These are phyloP conservation scores for Boletus pseudopeckii DNA, from an alignment of 768 basidiomycete genomes.

Conservation along the genomic window DNA sequence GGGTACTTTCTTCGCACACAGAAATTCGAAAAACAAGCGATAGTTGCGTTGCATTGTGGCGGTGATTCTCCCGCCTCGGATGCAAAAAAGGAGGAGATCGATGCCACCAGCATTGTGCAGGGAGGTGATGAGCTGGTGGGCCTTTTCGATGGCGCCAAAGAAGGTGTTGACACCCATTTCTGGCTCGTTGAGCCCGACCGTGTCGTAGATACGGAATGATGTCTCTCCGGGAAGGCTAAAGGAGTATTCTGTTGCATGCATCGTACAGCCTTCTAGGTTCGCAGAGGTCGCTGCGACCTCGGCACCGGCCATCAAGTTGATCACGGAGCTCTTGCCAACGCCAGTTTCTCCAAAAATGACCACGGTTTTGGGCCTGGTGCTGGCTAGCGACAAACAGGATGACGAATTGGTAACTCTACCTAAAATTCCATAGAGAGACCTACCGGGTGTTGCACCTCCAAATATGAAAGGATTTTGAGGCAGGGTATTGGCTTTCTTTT, in stretches of 20 bases:
- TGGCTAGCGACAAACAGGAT: too few species aligned
- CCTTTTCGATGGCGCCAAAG: conserved; percentile 5
- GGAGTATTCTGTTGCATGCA: neutral
- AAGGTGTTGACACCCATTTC: neutral
- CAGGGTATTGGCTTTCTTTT: neutral
- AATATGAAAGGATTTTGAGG: neutral
- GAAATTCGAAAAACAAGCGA: conserved; percentile 7
- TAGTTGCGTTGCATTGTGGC: conserved; percentile 1
- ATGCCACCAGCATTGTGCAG: conserved; percentile 1
- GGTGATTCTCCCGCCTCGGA: conserved; percentile 1
- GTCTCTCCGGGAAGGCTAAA: neutral
- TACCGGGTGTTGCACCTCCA: neutral
- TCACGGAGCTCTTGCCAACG: conserved; percentile 5
- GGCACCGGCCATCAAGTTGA: conserved; percentile 2
- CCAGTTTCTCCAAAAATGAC: conserved; percentile 6
- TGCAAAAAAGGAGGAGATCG: conserved; percentile 8
- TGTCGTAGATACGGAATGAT: conserved; percentile 2
- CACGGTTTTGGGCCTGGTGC: neutral
- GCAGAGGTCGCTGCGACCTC: conserved; percentile 1
- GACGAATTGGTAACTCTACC: neutral
- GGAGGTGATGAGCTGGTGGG: neutral
- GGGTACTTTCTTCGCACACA: conserved; percentile 2
- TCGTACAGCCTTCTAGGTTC: neutral
- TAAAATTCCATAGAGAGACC: neutral
- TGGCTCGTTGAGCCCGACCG: conserved; percentile 8